Percentiles rank a stretch among this genome's conserved stretches.
These are phyloP conservation scores for Candida easanensis DNA, from an alignment of 805 yeast genomes.

Conservation along the genomic window DNA sequence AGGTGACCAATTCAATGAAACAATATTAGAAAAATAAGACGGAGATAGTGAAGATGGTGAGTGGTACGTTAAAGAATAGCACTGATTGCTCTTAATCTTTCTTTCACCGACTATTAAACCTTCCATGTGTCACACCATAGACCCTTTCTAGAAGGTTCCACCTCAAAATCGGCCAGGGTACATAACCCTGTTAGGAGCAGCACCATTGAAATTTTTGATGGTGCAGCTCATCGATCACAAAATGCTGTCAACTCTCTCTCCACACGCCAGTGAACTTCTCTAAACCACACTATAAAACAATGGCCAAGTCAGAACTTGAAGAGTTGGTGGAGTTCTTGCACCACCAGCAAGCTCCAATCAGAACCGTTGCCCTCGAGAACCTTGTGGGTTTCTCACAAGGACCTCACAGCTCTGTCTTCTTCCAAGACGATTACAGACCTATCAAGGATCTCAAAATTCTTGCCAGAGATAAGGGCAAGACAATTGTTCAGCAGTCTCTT, in stretches of 20 bases:
- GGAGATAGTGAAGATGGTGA: too few relatives aligned
- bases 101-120: too few relatives aligned
- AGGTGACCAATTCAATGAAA: too few relatives aligned
- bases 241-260: not conserved
- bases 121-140: too few relatives aligned
- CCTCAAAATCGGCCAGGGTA: not conserved
- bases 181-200: conserved; percentile 8
- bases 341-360: conserved; percentile 74
- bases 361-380: conserved; percentile 81
- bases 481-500: conserved; percentile 60
- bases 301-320: conserved; percentile 38
- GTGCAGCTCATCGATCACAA: conserved; percentile 2
- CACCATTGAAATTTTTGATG: conserved; percentile 8
- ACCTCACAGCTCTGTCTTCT: conserved; percentile 61
- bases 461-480: conserved; percentile 53
- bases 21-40: too few relatives aligned
- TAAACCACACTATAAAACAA: conserved; percentile 1
- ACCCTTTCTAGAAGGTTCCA: conserved; percentile 7
- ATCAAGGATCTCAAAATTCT: conserved; percentile 67
- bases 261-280: not conserved
- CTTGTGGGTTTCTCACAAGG: conserved; percentile 80
- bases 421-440: conserved; percentile 66
- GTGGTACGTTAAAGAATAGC: too few relatives aligned
- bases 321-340: conserved; percentile 74
- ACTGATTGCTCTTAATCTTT: too few relatives aligned